A percentile compares a stretch with the other conserved stretches of the same genome.
phyloP scores from a whole-genome alignment of 192 early-diverging fungal species.

The Allomyces javanicus region DNA sequence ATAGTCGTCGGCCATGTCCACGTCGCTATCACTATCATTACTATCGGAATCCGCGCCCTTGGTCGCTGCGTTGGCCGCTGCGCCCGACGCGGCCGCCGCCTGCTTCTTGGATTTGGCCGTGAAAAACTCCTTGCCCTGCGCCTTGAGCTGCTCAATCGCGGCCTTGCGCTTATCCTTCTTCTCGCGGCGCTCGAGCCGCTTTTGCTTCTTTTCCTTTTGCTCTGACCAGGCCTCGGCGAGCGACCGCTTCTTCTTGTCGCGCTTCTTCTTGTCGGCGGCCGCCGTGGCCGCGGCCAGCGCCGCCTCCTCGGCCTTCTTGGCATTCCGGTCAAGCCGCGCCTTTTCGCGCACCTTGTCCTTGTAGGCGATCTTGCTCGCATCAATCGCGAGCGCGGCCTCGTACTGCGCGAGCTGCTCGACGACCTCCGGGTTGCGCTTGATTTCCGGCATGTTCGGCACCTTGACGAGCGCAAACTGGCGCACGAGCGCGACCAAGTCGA shows the following conservation, averaged over 20 bases:
- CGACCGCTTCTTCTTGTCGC: constrained; percentile 17
- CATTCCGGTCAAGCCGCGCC: constrained; percentile 15
- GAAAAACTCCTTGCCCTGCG: not conserved
- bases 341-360: constrained; percentile 14
- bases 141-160: not conserved
- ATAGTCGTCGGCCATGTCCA: too few species aligned
- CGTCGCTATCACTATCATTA: too few species aligned
- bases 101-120: not conserved
- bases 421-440: constrained; percentile 33
- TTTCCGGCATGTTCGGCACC: constrained; percentile 87
- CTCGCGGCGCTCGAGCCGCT: constrained; percentile 36
- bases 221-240: constrained; percentile 45
- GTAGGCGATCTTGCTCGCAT: constrained; percentile 5
- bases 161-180: constrained; percentile 27
- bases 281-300: constrained; percentile 9
- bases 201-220: constrained; percentile 42
- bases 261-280: constrained; percentile 13
- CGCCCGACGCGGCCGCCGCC: not conserved
- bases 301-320: constrained; percentile 4
- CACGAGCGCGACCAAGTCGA: constrained; percentile 60
- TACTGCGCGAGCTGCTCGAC: constrained; percentile 17
- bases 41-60: too few species aligned
- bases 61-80: too few species aligned
- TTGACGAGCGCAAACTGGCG: constrained; percentile 60
- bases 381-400: constrained; percentile 21